A percentile compares a stretch with the other conserved stretches of the same genome.
These are phyloP conservation scores for Secale cereale DNA, from an alignment of 176 grass and related monocot genomes.

Conservation along the genomic window DNA sequence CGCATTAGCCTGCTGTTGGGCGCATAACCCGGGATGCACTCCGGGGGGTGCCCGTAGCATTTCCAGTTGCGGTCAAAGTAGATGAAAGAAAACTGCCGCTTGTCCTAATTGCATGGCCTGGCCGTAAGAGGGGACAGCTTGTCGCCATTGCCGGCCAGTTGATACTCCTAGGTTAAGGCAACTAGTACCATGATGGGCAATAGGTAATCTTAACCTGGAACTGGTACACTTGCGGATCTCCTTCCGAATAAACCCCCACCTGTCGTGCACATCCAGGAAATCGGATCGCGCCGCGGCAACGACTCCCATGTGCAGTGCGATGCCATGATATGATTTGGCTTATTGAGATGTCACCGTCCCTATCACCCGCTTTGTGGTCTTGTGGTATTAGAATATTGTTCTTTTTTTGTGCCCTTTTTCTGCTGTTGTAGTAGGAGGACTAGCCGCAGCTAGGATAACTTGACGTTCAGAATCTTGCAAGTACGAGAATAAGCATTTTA, in stretches of 20 bases:
- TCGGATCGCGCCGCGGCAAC: not conserved
- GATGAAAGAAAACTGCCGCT: not conserved
- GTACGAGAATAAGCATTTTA: not conserved
- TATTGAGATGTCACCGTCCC: slow-evolving; percentile 20
- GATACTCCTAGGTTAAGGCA: not conserved
- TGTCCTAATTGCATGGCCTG: slow-evolving; percentile 11
- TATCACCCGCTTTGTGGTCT: not conserved
- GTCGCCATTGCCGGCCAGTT: not conserved
- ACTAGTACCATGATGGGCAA: too few relatives aligned
- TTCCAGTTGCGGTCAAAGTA: not conserved
- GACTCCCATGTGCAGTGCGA: slow-evolving; percentile 11
- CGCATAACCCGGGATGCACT: not conserved
- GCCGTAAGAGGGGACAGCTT: slow-evolving; percentile 1
- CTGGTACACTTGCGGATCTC: not conserved
- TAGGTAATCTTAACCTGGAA: not conserved
- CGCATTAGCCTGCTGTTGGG: not conserved
- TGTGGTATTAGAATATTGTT: slow-evolving; percentile 4
- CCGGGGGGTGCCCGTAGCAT: not conserved
- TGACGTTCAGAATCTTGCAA: not conserved
- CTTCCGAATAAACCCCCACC: not conserved
- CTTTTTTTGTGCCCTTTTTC: not conserved
- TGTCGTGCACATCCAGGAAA: not conserved
- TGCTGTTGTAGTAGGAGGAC: not conserved
- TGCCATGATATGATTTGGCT: not conserved
- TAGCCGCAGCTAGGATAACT: not conserved